A percentile compares a stretch with the other conserved stretches of the same genome.
Conservation (phyloP, 2,329 filamentous ascomycete species). For the Colletotrichum phormii region DNA sequence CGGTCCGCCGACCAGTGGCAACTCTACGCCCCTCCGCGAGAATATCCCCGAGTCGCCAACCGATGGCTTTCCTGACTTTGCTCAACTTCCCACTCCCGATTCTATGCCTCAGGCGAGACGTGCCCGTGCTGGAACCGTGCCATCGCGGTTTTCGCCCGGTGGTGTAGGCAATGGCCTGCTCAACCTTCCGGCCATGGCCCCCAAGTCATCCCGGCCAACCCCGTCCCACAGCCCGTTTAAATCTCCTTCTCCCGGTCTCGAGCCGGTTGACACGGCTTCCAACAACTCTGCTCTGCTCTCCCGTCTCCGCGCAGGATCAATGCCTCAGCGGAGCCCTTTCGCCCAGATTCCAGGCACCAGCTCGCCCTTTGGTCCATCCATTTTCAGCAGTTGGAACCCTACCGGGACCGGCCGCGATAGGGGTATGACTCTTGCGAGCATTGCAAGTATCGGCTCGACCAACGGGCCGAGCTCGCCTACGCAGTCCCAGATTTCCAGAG, state of each 20-base stretch:
- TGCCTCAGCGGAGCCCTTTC: constrained; percentile 87
- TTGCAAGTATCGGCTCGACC: constrained; percentile 83
- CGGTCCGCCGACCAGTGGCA: constrained; percentile 94
- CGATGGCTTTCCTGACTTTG: constrained; percentile 94
- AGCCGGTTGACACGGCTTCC: constrained; percentile 57
- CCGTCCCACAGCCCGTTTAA: constrained; percentile 91
- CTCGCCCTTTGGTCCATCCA: constrained; percentile 86
- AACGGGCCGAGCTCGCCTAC: constrained; percentile 90
- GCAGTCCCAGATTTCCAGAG: constrained; percentile 86
- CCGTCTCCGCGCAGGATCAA: constrained; percentile 89
- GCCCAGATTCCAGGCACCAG: constrained; percentile 60
- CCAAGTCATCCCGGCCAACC: constrained; percentile 86
- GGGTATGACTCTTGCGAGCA: constrained; percentile 84
- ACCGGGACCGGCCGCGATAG: constrained; percentile 77
- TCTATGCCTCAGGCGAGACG: constrained; percentile 77
- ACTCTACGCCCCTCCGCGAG: constrained; percentile 95
- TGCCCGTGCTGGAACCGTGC: constrained; percentile 93
- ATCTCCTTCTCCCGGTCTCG: constrained; percentile 68
- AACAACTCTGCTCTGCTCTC: constrained; percentile 82
- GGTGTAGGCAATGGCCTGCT: constrained; percentile 71
- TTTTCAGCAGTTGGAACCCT: constrained; percentile 85
- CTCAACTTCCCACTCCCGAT: constrained; percentile 75
- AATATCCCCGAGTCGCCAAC: constrained; percentile 97
- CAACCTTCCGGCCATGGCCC: constrained; percentile 67
- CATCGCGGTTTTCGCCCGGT: constrained; percentile 89